Base-by-base conservation (phyloP, 2,329 filamentous ascomycete species). In the Mycocentrospora acerina region DNA sequence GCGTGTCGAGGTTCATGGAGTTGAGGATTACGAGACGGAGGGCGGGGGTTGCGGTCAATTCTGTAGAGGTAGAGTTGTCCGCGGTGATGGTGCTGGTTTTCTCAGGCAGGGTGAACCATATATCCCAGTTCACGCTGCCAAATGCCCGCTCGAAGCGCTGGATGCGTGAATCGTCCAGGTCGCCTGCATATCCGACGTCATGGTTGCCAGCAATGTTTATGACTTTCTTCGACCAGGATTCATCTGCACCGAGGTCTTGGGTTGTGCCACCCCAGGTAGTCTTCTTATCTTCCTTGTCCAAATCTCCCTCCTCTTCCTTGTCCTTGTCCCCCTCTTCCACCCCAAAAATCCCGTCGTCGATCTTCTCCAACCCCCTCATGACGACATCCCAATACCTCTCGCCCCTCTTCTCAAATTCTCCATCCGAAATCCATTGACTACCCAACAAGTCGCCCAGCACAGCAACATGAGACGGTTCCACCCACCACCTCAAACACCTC, bases 121-220 rank as follows among this genome's bases (percentile, higher is more conserved):
- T 77, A 60, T 95, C 90, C 77, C 95, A 98, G 65, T 97, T 95
- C 13, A 87, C 82, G 49, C 83, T 87, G 40, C 93, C 93, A 71
- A 95, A 98, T 2, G 80, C 79, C 15, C 78, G 76, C 69, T 95
- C 90, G 62, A 97, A 98, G 1, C 93, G 80, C 18, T 80, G 74
- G 37, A 96, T 75, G 3, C 90, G 81, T 45, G 81, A 76, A n/a
- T 77, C 71, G 27, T 85, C 89, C 45, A 97, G 77, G 66, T 98
- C 93, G 3, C 93, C 93, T 0, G 90, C 89, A 64, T 98, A 98
- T 24, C 93, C 93, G 59, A 98, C 84, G 66, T 98, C 93, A 63
- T 98, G 93, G 60, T 98, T 98, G 1, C 93, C 93, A 0, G 83
- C 90, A 17, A 97, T 81, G 53, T 95, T 94, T 63, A 98, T 89